These are phyloP conservation scores for Didymella lethalis DNA, from an alignment of 2,329 filamentous ascomycete genomes.

Conservation along the genomic window DNA sequence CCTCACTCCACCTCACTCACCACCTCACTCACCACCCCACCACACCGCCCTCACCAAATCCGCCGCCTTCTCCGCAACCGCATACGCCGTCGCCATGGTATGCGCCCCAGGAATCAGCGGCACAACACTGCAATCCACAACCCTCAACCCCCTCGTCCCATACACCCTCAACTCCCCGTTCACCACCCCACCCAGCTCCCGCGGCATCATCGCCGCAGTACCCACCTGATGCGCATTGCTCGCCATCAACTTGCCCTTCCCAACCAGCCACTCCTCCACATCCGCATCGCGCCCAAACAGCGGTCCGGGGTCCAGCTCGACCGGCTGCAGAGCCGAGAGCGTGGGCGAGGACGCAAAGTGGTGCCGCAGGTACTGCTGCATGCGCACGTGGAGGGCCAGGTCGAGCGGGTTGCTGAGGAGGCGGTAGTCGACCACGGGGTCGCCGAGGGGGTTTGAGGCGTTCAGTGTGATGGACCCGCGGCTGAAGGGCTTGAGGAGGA, in stretches of 20 bases:
- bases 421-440: conserved; percentile 41
- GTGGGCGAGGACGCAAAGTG: conserved; percentile 16
- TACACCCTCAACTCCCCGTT: conserved; percentile 29
- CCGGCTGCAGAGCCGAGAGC: conserved; percentile 27
- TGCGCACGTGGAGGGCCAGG: conserved; percentile 30
- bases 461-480: conserved; percentile 45
- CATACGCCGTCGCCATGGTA: conserved; percentile 37
- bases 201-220: conserved; percentile 32
- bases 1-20: too few species aligned
- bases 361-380: conserved; percentile 20
- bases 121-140: conserved; percentile 39
- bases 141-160: conserved; percentile 29
- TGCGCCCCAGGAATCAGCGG: conserved; percentile 31
- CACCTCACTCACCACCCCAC: too few species aligned
- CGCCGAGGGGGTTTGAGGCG: conserved; percentile 34
- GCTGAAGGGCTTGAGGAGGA: conserved; percentile 33
- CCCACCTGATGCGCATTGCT: conserved; percentile 28
- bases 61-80: conserved; percentile 31
- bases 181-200: conserved; percentile 30
- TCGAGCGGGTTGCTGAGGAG: conserved; percentile 42
- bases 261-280: conserved; percentile 17
- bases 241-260: conserved; percentile 19
- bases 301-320: conserved; percentile 40
- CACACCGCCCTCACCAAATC: background rate
- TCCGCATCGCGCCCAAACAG: conserved; percentile 28